Evolutionary conservation across 176 grass and related monocot genomes (phyloP), one percentile per base, ranked within the genome.

Genomic region (Bolboschoenus planiculmis): DNA sequence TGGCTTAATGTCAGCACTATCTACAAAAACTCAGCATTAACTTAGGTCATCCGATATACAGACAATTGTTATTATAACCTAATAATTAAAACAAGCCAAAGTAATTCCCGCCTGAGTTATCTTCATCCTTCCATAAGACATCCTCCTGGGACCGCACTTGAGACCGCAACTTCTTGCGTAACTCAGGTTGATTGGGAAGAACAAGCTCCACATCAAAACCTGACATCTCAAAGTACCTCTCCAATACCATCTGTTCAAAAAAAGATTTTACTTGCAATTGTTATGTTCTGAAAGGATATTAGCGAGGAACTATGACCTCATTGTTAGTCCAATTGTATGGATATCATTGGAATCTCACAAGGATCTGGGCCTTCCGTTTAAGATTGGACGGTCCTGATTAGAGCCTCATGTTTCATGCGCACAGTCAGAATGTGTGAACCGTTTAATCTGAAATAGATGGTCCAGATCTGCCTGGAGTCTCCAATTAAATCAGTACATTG

Each of bases 161-260:
- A 61, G 20, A 40, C 48, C 78, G 55, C 65, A 97, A 67, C 60
- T 92, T 97, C 24, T 88, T 73, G 35, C 87, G 85, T 16, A 97
- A 63, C 78, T 94, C 87, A 53, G 47, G 34, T 80, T 91, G 88
- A 21, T 84, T 95, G 26, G 92, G 95, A 84, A 97, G 90, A 82
- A 95, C 90, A 57, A 95, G 85, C 78, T 90, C 88, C 82, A 88
- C 88, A 27, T 43, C 87, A 81, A 70, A 60, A 85, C 95, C 92
- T 5, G 84, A 87, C 55, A 87, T 89, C 1, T 56, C 86, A 84
- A 97, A 94, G 44, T 94, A 91, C 86, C 92, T 92, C 87, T 88
- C 88, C 60, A 97, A 64, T 40, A 97, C 86, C 84, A 97, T 97
- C 95, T 97, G 47, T 23, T 46, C 37, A 56, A 58, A 56, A 37